Conservation (phyloP, 495 filamentous ascomycete species). For the Durotheca rogersii region DNA sequence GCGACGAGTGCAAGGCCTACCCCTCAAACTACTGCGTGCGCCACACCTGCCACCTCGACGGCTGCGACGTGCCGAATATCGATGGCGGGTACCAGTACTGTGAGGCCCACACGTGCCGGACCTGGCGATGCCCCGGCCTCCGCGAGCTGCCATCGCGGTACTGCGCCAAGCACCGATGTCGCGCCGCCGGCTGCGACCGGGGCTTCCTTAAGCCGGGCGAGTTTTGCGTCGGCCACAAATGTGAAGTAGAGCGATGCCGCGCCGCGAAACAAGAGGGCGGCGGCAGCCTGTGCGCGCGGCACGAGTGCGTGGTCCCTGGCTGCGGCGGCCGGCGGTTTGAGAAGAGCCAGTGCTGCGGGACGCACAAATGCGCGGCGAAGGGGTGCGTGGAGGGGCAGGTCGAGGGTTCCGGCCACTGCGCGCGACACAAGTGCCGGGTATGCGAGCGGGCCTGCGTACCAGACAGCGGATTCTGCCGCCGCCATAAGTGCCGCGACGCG, state of each 20-base stretch:
- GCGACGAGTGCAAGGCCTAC: conserved; percentile 1
- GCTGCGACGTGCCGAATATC: conserved; percentile 13
- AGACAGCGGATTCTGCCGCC: conserved; percentile 21
- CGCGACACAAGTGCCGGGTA: conserved; percentile 11
- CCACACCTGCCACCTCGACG: conserved; percentile 19
- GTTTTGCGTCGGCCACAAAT: conserved; percentile 20
- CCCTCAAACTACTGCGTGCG: conserved; percentile 13
- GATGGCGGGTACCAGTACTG: conserved; percentile 23
- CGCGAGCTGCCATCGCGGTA: conserved; percentile 13
- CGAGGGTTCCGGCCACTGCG: conserved; percentile 17
- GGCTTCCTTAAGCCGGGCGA: conserved; percentile 8
- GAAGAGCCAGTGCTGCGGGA: conserved; percentile 15
- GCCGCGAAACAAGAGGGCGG: conserved; percentile 7
- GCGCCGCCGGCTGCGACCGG: conserved; percentile 1
- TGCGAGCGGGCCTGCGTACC: conserved; percentile 24
- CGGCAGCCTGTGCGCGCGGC: conserved; percentile 11
- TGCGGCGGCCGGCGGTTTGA: conserved; percentile 14
- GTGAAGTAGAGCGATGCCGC: conserved; percentile 19
- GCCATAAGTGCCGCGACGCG: conserved; percentile 21
- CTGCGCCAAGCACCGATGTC: conserved; percentile 22
- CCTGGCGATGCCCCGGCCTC: conserved; percentile 10
- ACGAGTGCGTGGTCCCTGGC: conserved; percentile 17
- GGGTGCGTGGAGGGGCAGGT: conserved; percentile 10
- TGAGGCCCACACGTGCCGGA: conserved; percentile 18
- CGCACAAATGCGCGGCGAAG: conserved; percentile 26